phyloP scores from a whole-genome alignment of 2,329 filamentous ascomycete species.

The Calonectria montana region DNA sequence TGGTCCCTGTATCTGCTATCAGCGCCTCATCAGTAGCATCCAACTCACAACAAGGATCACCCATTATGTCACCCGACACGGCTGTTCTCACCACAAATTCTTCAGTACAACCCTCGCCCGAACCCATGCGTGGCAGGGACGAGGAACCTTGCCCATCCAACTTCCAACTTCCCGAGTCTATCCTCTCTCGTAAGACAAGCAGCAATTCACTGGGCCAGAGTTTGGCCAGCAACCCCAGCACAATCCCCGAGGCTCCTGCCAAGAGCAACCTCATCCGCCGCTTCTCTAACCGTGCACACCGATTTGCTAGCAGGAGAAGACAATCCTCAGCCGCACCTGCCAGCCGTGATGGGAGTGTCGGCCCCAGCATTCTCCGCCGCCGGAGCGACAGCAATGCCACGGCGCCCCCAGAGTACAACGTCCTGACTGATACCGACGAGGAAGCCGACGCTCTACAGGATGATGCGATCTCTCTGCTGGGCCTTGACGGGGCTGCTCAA shows the following conservation, averaged over 20 bases:
- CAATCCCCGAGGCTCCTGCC: constrained; percentile 62
- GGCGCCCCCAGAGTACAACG: constrained; percentile 61
- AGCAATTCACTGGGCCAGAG: constrained; percentile 73
- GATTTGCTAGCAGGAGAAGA: constrained; percentile 75
- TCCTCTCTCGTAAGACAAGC: constrained; percentile 70
- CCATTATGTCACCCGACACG: constrained; percentile 66
- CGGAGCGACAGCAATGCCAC: constrained; percentile 91
- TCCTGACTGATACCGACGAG: constrained; percentile 63
- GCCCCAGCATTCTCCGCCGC: constrained; percentile 86
- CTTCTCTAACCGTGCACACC: constrained; percentile 83
- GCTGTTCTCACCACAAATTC: constrained; percentile 67
- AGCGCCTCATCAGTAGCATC: constrained; percentile 68
- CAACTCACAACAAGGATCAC: constrained; percentile 66
- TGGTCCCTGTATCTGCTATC: constrained; percentile 63
- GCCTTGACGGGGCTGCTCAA: constrained; percentile 55
- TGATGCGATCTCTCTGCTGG: constrained; percentile 49
- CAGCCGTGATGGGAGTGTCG: constrained; percentile 87
- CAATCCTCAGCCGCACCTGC: constrained; percentile 81
- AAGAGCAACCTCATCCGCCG: constrained; percentile 78
- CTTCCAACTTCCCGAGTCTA: constrained; percentile 80
- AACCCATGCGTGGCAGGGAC: constrained; percentile 67
- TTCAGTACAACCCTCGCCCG: constrained; percentile 76
- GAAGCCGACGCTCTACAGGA: constrained; percentile 55
- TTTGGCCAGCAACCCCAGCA: constrained; percentile 66
- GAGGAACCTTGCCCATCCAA: constrained; percentile 63